Evolutionary conservation across 352 stramenopile genomes (phyloP).

Genomic region (Pythium oligandrum): DNA sequence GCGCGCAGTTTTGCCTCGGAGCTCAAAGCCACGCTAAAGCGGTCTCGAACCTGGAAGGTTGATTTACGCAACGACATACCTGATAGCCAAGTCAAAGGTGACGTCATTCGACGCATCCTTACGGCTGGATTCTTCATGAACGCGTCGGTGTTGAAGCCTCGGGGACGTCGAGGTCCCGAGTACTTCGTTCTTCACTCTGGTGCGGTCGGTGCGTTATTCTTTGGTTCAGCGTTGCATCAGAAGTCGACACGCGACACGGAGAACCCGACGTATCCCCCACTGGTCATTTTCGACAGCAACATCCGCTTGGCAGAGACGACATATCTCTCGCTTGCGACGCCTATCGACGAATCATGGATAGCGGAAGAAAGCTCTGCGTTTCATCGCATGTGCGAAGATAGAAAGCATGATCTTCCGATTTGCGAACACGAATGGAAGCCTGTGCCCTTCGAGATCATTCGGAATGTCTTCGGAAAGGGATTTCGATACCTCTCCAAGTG

Average conservation of each 20-base stretch:
- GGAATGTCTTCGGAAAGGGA: no score
- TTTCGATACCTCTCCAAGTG: no score
- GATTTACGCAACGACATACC: no score
- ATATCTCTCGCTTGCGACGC: conserved; percentile 9
- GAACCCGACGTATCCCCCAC: not conserved
- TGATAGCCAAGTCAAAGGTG: conserved; percentile 1
- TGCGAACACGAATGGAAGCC: no score
- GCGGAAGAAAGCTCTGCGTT: conserved; percentile 15
- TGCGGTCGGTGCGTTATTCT: conserved; percentile 10
- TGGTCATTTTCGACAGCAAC: conserved; percentile 22
- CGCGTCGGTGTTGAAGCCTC: conserved; percentile 14
- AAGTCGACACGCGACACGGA: conserved; percentile 3
- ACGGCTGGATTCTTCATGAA: conserved; percentile 22
- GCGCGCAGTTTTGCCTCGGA: conserved; percentile 12
- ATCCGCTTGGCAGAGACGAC: conserved; percentile 8
- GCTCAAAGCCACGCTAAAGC: not conserved
- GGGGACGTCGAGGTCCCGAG: conserved; percentile 5
- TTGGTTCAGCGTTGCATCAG: conserved; percentile 6
- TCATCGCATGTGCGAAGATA: conserved; percentile 5
- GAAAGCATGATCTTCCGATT: no score
- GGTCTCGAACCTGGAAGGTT: no score
- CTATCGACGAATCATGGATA: conserved; percentile 23
- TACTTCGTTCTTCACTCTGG: conserved; percentile 19
- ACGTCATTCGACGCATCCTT: conserved; percentile 9
- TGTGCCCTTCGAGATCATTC: no score